phyloP scores from a whole-genome alignment of 192 early-diverging fungal species.

The Coemansia sp. region DNA sequence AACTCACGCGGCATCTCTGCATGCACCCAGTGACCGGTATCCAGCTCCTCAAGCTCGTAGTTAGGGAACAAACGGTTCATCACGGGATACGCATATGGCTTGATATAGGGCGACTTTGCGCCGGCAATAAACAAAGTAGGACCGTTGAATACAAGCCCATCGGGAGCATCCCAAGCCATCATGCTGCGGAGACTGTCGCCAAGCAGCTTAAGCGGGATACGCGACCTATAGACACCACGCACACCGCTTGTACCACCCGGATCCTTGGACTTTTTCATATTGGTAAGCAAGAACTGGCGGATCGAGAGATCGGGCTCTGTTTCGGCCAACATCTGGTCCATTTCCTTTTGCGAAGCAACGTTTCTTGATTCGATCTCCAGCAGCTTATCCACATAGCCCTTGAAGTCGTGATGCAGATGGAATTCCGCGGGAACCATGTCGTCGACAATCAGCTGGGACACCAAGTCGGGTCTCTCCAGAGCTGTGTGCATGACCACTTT shows the following conservation, averaged over 20 bases:
- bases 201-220: conserved; percentile 76
- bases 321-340: conserved; percentile 60
- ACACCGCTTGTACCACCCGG: background rate
- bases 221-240: conserved; percentile 57
- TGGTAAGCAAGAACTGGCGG: conserved; percentile 88
- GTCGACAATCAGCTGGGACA: conserved; percentile 67
- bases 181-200: conserved; percentile 57
- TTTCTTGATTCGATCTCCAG: conserved; percentile 56
- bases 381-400: conserved; percentile 59
- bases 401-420: conserved; percentile 58
- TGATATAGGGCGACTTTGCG: conserved; percentile 64
- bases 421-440: conserved; percentile 65
- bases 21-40: conserved; percentile 95
- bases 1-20: conserved; percentile 72
- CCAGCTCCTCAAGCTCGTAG: conserved; percentile 61
- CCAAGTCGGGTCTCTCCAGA: conserved; percentile 48
- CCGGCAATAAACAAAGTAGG: conserved; percentile 87
- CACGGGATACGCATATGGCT: conserved; percentile 48
- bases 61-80: conserved; percentile 78
- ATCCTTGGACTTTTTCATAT: conserved; percentile 66
- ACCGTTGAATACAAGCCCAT: conserved; percentile 52
- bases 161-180: conserved; percentile 55
- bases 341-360: conserved; percentile 59
- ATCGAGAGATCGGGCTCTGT: conserved; percentile 57
- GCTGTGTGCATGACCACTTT: conserved; percentile 76